Conservation (phyloP, 208 protist genomes). For the Acanthamoeba royreba region DNA sequence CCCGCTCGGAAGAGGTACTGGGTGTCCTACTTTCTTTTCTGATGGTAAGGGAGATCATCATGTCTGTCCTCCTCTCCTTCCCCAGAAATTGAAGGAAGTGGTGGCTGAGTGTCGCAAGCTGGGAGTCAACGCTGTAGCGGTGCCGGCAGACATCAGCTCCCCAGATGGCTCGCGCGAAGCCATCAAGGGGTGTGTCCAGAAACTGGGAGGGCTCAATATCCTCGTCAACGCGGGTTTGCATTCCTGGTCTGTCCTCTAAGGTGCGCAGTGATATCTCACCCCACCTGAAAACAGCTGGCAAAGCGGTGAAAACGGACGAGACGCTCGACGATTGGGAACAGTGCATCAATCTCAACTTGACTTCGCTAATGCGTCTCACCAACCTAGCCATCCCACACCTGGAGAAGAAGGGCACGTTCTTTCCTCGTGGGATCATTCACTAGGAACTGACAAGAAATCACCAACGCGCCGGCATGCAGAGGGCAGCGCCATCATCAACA, state of each 20-base stretch:
- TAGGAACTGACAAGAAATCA: too few species aligned
- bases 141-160: background rate
- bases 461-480: too few species aligned
- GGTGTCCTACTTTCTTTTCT: background rate
- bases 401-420: background rate
- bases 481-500: conserved; percentile 30
- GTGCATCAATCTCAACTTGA: conserved; percentile 1
- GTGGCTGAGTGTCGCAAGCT: background rate
- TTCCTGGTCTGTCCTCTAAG: background rate
- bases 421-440: too few species aligned
- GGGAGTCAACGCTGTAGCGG: background rate
- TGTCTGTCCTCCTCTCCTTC: background rate
- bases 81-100: background rate
- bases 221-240: background rate
- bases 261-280: too few species aligned
- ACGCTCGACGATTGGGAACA: conserved; percentile 29
- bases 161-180: background rate
- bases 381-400: background rate
- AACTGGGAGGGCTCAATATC: background rate
- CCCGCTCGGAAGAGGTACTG: background rate
- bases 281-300: background rate
- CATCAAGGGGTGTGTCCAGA: background rate
- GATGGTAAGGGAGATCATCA: background rate
- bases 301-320: background rate
- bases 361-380: background rate